Evolutionary conservation across 163 green algal genomes (phyloP), one percentile per base, ranked within the genome.

Genomic region (Scenedesmus sp.): DNA sequence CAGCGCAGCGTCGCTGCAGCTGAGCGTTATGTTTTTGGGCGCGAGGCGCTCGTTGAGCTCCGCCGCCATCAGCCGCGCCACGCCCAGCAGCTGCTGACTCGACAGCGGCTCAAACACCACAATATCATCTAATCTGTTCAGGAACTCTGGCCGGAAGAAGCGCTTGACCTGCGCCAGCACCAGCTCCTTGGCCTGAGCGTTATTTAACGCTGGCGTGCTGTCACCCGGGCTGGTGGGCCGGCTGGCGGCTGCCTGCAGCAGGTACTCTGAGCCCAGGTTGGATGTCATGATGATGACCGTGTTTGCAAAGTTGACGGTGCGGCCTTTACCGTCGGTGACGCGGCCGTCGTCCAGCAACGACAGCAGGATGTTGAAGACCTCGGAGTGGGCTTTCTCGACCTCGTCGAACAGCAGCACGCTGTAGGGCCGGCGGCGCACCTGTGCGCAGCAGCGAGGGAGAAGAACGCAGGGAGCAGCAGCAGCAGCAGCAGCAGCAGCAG

Each of bases 61-160:
- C 0, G 54, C 1, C 56, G 94, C 93, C 91, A 96, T 91, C 26
- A 99, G 92, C 16, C 93, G 85, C 3, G 95, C 76, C 74, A 93
- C 90, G 46, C 84, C 84, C 56, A 90, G 67, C 70, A 93, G 90
- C 84, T 93, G 90, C 9, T 92, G 74, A 4, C 60, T 54, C 2
- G 84, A 88, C 57, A 99, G 95, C 20, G 96, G 95, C 81, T 98
- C 96, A 81, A 99, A 99, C 34, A 98, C 88, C 5, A 96, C 94
- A 3, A 96, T 94, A 92, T 97, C 96, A 57, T 97, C 96, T 20
- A 97, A 86, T 1, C 95, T 79, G 95, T 99, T 99, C 74, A 99
- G 92, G 88, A 99, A 99, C 94, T 99, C 98, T n/a, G 97, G 97
- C 66, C 97, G 95, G 96, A 99, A 99, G 89, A 97, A 96, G 23